Evolutionary conservation across 2,329 filamentous ascomycete genomes (phyloP), one percentile per base, ranked within the genome.

Genomic region (Botryotinia convoluta): DNA sequence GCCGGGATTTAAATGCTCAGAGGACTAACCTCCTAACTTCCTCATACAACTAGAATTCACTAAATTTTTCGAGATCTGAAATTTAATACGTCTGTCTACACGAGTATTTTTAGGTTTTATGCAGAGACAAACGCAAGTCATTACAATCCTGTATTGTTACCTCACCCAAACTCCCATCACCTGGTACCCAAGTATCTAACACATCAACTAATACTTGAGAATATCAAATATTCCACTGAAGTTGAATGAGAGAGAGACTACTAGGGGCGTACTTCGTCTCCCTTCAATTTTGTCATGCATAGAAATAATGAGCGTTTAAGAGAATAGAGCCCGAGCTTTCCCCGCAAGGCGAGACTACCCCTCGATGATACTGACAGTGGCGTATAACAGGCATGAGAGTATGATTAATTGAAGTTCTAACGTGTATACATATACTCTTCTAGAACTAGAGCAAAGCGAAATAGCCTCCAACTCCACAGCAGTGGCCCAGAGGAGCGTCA

Each of bases 401-500:
- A 29, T 18, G n/a, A 54, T 54, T 16, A 3, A 57, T 57, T 57
- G 51, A 57, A 57, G 51, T 29, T 32, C n/a, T 18, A 57, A 57
- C n/a, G n/a, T 57, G n/a, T 57, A 6, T 35, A 26, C 32, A 60
- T 20, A 35, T 35, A 26, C 29, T 60, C 18, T 61, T 37, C 20
- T 37, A 61, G 22, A 61, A 26, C 59, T 39, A n/a, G 44, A n/a
- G 63, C 63, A 37, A 37, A 67, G 63, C 32, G 22, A 51, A 45
- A 67, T 12, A 18, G 12, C 63, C 44, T 12, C 22, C 63, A n/a
- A 14, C 44, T 35, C 44, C 63, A 65, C 32, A 32, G 32, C 44
- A 51, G 63, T 65, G 44, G 14, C 63, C 44, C 22, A 67, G 42
- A 32, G 29, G 32, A 67, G 63, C 44, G 39, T 64, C 62, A 64